These are phyloP conservation scores for Microbotryomycetes sp. DNA, from an alignment of 1,284 basidiomycete species.

Conservation along the genomic window DNA sequence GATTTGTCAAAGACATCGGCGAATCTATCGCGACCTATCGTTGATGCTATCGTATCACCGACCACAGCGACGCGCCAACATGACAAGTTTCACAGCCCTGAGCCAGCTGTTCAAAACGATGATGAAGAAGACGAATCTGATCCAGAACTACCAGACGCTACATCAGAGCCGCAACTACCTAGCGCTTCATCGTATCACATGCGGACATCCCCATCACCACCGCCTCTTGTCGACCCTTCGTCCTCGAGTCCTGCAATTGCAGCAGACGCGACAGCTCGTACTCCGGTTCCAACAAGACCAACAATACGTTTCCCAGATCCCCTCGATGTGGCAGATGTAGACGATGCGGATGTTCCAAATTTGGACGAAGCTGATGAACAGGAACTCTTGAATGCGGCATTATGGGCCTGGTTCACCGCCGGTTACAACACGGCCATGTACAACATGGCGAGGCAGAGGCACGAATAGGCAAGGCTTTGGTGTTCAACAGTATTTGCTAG, in stretches of 20 bases:
- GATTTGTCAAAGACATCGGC: no score
- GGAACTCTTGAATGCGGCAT: conserved; percentile 13
- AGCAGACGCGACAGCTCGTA: background rate
- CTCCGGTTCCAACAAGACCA: background rate
- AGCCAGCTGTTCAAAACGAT: background rate
- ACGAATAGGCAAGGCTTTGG: no score
- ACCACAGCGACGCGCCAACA: no score
- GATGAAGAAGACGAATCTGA: background rate
- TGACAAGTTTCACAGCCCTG: background rate
- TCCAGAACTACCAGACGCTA: background rate
- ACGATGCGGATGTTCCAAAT: background rate
- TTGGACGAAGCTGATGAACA: background rate
- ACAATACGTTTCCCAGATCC: background rate
- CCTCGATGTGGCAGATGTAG: background rate
- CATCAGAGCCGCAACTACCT: no score
- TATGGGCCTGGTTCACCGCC: conserved; percentile 31
- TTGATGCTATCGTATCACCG: no score
- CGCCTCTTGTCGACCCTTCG: background rate
- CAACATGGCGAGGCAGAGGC: background rate
- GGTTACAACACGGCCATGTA: conserved; percentile 31
- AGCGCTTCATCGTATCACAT: background rate
- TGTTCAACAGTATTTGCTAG: no score
- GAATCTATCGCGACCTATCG: no score
- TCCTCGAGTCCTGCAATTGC: no score
- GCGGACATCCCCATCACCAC: background rate